Evolutionary conservation across 441 rosid species (phyloP), one percentile per base, ranked within the genome.

Genomic region (Pelargonium citronellum): DNA sequence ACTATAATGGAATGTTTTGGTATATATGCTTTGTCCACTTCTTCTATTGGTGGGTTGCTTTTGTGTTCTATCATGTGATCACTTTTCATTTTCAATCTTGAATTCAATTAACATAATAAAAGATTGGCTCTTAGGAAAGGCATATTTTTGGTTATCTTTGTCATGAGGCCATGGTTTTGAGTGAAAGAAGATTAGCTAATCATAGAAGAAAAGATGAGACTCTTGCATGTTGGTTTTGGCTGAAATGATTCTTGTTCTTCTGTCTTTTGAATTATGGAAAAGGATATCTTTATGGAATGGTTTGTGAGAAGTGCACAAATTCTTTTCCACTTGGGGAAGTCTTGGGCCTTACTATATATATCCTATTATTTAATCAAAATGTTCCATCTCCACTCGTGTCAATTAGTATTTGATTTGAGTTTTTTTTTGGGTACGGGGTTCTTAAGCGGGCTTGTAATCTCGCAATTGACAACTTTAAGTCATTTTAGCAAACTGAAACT

Each of bases 1-100:
- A 13, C 6, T 19, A 30, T 9, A 60, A 20, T 60, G 64, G 30
- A 60, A 60, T 20, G 64, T 20, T 20, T 60, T 60, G 34, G 34
- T 16, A 60, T 60, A 60, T 60, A 60, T 60, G 64, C 64, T 60
- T 60, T 53, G 60, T 53, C 60, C 20, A 57, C 27, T 57, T 57
- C 7, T 57, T 7, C 20, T 17, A 57, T 19, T 57, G 62, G 62
- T 16, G 16, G 62, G 62, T 57, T 53, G 60, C 60, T 53, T 53
- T 60, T 24, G 8, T 27, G 0, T 30, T 60, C 64, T 11, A 60
- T 60, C 64, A 60, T 60, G 64, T 60, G 64, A 60, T 60, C 64
- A 60, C 64, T 60, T 60, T 60, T 60, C 37, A 4, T 30, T 30
- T 30, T 30, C 34, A 60, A 22, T 60, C 11, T 60, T 60, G 34